A percentile compares a stretch with the other conserved stretches of the same genome.
Conservation (phyloP, 768 basidiomycete species). For the Clitopilus hobsonii region DNA sequence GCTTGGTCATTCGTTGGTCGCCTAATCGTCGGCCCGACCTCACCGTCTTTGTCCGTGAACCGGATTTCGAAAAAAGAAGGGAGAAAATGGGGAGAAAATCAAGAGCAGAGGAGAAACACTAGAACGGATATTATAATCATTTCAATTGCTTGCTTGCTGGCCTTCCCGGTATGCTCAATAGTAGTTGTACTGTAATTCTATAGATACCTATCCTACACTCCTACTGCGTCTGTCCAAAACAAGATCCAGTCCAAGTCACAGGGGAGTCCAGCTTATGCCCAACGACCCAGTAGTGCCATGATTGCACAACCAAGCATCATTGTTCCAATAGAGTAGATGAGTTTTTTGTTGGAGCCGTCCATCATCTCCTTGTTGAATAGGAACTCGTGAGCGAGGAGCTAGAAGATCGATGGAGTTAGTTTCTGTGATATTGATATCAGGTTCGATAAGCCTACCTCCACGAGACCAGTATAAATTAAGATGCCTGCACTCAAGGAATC, state of each 20-base stretch:
- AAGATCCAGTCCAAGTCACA: neutral
- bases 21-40: neutral
- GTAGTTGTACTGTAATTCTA: neutral
- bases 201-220: neutral
- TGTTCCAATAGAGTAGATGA: conserved; percentile 70
- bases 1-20: neutral
- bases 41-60: no score
- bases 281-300: conserved; percentile 89
- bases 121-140: no score
- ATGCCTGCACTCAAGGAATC: conserved; percentile 88
- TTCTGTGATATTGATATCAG: neutral
- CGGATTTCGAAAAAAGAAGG: neutral
- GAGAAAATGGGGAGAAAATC: no score
- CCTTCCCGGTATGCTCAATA: neutral
- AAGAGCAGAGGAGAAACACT: no score
- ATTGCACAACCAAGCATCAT: conserved; percentile 81
- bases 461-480: conserved; percentile 80
- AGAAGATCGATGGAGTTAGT: conserved; percentile 8
- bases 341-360: conserved; percentile 53
- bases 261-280: conserved; percentile 60
- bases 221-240: neutral
- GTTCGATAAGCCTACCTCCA: conserved; percentile 50
- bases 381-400: conserved; percentile 94
- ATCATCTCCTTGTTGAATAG: conserved; percentile 86
- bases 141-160: neutral